Evolutionary conservation across 257 asterid species (phyloP), one percentile per base, ranked within the genome.

Genomic region (Schizonepeta tenuifolia): DNA sequence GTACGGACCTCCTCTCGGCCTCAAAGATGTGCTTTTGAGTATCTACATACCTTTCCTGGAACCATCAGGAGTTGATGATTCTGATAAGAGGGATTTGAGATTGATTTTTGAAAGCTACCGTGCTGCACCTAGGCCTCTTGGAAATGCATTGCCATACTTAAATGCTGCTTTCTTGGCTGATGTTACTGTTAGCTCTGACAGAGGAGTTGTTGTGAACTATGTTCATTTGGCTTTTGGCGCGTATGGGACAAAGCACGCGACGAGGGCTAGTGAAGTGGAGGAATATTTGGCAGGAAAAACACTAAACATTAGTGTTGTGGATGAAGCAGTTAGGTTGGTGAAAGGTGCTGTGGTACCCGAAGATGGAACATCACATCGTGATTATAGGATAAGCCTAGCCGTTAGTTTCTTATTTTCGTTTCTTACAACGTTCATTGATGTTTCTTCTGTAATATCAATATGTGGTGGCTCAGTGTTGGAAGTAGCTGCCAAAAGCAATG

Each of bases 151-250:
- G 54, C 77, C 77, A 0, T 73, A 64, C 60, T 11, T 73, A 5
- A 73, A 73, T 73, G 77, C 58, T 9, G 77, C 77, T 13, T 64
- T 73, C 69, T 73, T 73, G 22, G 77, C 77, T 24, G 72, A 73
- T 64, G 5, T 73, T 17, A 51, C 57, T 51, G 57, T 51, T 63
- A 24, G 31, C 36, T 64, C 15, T 8, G 13, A 24, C 12, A 13
- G 6, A 26, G 76, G 69, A 14, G 20, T 31, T 33, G 41, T 53
- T 22, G 72, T 73, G 31, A 73, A 64, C 36, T 11, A 17, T 51
- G 12, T 40, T 11, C 18, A 9, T 20, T 5, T 73, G 60, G 66
- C 56, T 40, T 73, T 51, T 22, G 77, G 77, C n/a, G 77, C 77
- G 24, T 73, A 73, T 73, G 72, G 77, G 65, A 53, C 36, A 1